Evolutionary conservation across 192 early-diverging fungal genomes (phyloP).

Genomic region (Kickxella alabastrina): DNA sequence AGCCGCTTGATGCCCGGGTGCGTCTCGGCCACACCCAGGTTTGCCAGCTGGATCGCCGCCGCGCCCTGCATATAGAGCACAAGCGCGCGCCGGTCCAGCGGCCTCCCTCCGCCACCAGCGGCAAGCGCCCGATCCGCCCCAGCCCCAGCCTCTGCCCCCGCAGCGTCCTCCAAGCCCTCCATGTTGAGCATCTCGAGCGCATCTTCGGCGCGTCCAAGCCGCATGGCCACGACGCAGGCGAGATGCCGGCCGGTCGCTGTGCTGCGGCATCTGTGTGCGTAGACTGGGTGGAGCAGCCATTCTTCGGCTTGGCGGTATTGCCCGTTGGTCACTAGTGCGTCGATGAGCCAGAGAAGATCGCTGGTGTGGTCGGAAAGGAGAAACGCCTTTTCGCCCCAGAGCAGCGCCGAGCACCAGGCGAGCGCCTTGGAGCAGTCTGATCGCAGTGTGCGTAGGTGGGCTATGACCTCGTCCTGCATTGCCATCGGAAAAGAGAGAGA

Average conservation of each 20-base stretch:
- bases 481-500: too few relatives aligned
- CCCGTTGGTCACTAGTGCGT: conserved; percentile 48
- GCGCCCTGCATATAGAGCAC: conserved; percentile 53
- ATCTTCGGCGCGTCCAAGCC: conserved; percentile 47
- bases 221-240: conserved; percentile 43
- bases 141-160: neutral
- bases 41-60: conserved; percentile 40
- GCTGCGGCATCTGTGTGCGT: conserved; percentile 12
- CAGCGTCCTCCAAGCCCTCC: neutral
- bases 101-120: conserved; percentile 1
- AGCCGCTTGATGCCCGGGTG: conserved; percentile 39
- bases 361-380: conserved; percentile 26
- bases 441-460: conserved; percentile 37
- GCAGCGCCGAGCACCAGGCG: conserved; percentile 46
- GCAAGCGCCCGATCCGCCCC: neutral
- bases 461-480: conserved; percentile 22
- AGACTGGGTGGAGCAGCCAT: conserved; percentile 24
- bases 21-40: conserved; percentile 34
- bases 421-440: conserved; percentile 33
- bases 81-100: conserved; percentile 31
- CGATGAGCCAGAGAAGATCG: conserved; percentile 44
- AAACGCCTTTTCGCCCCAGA: conserved; percentile 47
- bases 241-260: conserved; percentile 33
- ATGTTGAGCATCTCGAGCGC: conserved; percentile 32
- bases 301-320: conserved; percentile 50